Evolutionary conservation across 2,329 filamentous ascomycete species (phyloP), one percentile per base, ranked within the genome.

Genomic region (Penicillium sp.): DNA sequence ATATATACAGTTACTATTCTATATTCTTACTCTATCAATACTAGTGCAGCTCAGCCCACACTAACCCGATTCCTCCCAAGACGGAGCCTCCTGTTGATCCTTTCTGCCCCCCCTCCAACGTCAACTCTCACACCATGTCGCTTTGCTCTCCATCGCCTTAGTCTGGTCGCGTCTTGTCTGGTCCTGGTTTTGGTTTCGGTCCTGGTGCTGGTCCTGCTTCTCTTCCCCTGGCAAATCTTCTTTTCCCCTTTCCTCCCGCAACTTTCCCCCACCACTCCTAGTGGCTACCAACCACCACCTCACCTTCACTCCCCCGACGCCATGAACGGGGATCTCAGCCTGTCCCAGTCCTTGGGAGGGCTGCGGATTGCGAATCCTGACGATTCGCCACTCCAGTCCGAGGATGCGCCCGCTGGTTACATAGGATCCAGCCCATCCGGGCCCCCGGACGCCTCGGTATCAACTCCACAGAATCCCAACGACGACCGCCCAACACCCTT

Each of bases 281-380:
- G n/a, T n/a, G n/a, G 9, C 34, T 23, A 36, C 33, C 42, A 40
- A 17, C 33, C 37, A 47, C 32, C 46, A 34, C 34, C 29, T 36
- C 37, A n/a, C n/a, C 40, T 32, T 32, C 56, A 51, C 24, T 32
- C 43, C 43, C 27, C 33, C 44, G 21, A 32, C 81, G 70, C 73
- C 60, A 97, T 97, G 91, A 90, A 91, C 78, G 90, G 90, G 75
- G 91, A 96, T 79, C 78, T 96, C 71, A 96, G 90, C 75, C 85
- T 97, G 62, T 94, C 91, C 69, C 89, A 92, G 78, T 90, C 91
- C 68, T 83, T 97, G 68, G 94, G 94, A 68, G 93, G 93, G 67
- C 80, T 99, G 74, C 90, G 93, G 72, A 97, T 99, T 73, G 93
- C 94, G 66, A 99, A 97, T 74, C 93, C 93, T 49, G 92, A 97